These are phyloP conservation scores for Pseudogymnoascus verrucosus DNA, from an alignment of 2,329 filamentous ascomycete species.

Conservation along the genomic window DNA sequence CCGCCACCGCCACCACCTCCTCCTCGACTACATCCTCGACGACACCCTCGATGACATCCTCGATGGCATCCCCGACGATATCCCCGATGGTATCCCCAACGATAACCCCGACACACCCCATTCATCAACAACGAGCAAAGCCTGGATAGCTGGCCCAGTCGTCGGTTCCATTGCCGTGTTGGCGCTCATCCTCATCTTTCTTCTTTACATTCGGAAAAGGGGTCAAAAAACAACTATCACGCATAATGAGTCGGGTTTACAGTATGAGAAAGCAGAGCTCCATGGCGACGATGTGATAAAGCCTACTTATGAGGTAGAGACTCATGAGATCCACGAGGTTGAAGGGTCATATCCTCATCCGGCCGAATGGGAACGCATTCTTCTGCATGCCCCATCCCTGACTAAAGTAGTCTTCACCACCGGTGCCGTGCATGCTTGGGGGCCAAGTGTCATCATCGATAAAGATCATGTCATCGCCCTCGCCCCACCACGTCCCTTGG, in stretches of 20 bases:
- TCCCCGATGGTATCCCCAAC: too few species aligned
- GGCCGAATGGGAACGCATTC: slow-evolving; percentile 26
- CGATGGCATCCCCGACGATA: too few species aligned
- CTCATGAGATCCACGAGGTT: neutral
- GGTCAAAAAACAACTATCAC: neutral
- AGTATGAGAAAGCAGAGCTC: neutral
- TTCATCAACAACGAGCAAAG: neutral
- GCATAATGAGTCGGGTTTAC: neutral
- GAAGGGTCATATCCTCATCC: neutral
- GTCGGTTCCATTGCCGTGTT: neutral
- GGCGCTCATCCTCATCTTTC: neutral
- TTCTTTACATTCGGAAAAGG: neutral
- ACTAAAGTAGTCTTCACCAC: slow-evolving; percentile 29
- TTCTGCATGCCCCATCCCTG: slow-evolving; percentile 33
- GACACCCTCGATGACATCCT: too few species aligned
- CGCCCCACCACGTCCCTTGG: slow-evolving; percentile 31
- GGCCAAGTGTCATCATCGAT: slow-evolving; percentile 31
- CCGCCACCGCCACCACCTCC: neutral
- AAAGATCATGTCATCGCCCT: slow-evolving; percentile 31
- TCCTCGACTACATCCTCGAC: neutral
- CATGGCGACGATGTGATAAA: neutral
- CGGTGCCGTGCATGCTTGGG: slow-evolving; percentile 29
- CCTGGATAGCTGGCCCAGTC: neutral
- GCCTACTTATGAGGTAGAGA: neutral
- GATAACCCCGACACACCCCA: neutral